Conservation (phyloP, 2,329 filamentous ascomycete species). For the Sodiomyces alkalinus region DNA sequence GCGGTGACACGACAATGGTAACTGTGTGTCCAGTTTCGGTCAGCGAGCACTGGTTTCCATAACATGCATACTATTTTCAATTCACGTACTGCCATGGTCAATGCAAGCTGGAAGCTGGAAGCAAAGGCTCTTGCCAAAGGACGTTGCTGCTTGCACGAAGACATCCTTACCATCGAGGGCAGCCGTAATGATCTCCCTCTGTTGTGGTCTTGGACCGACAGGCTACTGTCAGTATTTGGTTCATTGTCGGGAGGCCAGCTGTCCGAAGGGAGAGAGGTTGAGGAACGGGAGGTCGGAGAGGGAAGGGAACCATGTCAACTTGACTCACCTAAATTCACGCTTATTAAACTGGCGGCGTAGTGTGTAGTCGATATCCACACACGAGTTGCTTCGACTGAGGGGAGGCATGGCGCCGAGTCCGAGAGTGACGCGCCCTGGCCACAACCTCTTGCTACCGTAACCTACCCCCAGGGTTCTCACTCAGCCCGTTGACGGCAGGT, state of each 20-base stretch:
- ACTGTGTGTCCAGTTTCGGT: too few species aligned
- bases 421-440: too few species aligned
- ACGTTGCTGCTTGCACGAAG: slow-evolving; percentile 80
- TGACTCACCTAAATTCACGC: slow-evolving; percentile 48
- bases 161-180: slow-evolving; percentile 77
- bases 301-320: slow-evolving; percentile 1
- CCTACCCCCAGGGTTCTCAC: too few species aligned
- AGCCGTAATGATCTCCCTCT: slow-evolving; percentile 75
- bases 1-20: slow-evolving; percentile 78
- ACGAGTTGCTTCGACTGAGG: slow-evolving; percentile 30
- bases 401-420: slow-evolving; percentile 22
- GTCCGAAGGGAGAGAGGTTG: too few species aligned
- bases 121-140: slow-evolving; percentile 86
- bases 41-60: neutral
- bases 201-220: slow-evolving; percentile 47
- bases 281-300: neutral
- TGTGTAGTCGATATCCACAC: slow-evolving; percentile 58
- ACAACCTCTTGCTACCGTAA: too few species aligned
- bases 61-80: neutral
- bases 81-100: slow-evolving; percentile 60
- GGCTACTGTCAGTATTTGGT: neutral
- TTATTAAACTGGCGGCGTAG: slow-evolving; percentile 61
- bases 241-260: too few species aligned
- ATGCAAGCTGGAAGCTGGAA: slow-evolving; percentile 86
- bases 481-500: too few species aligned